A percentile compares a stretch with the other conserved stretches of the same genome.
These are phyloP conservation scores for Nicotiana tabacum DNA, from an alignment of 257 asterid species.

Conservation along the genomic window DNA sequence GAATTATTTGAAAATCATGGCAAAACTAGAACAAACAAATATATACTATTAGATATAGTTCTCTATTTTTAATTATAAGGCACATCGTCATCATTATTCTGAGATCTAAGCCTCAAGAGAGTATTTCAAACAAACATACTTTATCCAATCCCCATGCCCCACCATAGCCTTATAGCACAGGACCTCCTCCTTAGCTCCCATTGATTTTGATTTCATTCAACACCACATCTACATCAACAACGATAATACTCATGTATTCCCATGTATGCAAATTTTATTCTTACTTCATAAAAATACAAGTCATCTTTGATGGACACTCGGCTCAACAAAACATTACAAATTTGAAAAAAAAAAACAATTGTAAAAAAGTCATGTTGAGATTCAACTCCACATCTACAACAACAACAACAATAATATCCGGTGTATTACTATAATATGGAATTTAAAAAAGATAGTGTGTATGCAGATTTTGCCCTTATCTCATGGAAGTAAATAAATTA, in stretches of 20 bases:
- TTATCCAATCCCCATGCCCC: slow-evolving; percentile 17
- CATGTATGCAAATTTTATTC: too few relatives aligned
- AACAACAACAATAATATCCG: too few relatives aligned
- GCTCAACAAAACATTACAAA: too few relatives aligned
- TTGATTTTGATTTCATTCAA: slow-evolving; percentile 1
- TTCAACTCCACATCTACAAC: too few relatives aligned
- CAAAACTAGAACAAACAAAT: not conserved
- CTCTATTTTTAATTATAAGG: not conserved
- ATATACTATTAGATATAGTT: not conserved
- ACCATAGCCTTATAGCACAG: not conserved
- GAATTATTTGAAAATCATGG: not conserved
- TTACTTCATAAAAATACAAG: too few relatives aligned
- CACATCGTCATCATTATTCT: not conserved
- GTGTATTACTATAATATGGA: too few relatives aligned
- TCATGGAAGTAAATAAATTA: rapidly evolving
- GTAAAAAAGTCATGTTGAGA: too few relatives aligned
- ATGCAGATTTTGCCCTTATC: too few relatives aligned
- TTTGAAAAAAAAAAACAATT: too few relatives aligned
- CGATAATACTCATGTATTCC: too few relatives aligned
- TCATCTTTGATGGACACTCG: too few relatives aligned
- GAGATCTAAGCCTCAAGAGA: not conserved
- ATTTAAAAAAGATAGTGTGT: too few relatives aligned
- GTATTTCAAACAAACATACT: slow-evolving; percentile 10
- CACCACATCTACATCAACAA: not conserved
- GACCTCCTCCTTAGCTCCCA: not conserved